Conservation (phyloP, 495 filamentous ascomycete species). For the Neurospora sp. region DNA sequence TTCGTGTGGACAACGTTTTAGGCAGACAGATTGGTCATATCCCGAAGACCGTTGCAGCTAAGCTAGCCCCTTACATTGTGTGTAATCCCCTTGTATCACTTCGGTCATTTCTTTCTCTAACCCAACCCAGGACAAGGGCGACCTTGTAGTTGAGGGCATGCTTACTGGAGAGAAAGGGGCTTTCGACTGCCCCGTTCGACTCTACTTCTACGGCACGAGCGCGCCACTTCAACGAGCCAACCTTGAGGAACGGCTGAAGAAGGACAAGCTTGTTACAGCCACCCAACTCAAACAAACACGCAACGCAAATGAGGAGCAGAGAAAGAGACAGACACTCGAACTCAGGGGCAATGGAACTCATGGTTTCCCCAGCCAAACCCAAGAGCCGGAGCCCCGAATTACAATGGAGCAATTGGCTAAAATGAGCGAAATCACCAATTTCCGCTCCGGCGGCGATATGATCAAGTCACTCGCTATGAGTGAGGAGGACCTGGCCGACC, state of each 20-base stretch:
- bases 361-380: conserved; percentile 16
- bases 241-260: conserved; percentile 51
- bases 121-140: conserved; percentile 17
- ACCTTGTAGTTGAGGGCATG: conserved; percentile 54
- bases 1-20: conserved; percentile 72
- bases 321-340: conserved; percentile 17
- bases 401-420: conserved; percentile 53
- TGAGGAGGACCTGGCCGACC: conserved; percentile 58
- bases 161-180: conserved; percentile 43
- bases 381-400: conserved; percentile 24
- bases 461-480: conserved; percentile 57
- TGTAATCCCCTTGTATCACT: conserved; percentile 3
- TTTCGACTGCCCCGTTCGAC: conserved; percentile 61
- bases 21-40: conserved; percentile 74
- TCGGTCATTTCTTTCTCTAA: neutral
- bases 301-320: conserved; percentile 40
- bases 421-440: conserved; percentile 51
- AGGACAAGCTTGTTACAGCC: conserved; percentile 44
- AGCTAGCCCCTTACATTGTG: conserved; percentile 66
- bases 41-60: conserved; percentile 50
- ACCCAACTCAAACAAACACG: conserved; percentile 37
- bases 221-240: conserved; percentile 37
- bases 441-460: conserved; percentile 51
- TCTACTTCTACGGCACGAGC: conserved; percentile 58
- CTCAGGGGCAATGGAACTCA: conserved; percentile 22